A percentile compares a stretch with the other conserved stretches of the same genome.
Conservation (phyloP, 1,139 yeast genomes). For the Sugiyamaella sp. region DNA sequence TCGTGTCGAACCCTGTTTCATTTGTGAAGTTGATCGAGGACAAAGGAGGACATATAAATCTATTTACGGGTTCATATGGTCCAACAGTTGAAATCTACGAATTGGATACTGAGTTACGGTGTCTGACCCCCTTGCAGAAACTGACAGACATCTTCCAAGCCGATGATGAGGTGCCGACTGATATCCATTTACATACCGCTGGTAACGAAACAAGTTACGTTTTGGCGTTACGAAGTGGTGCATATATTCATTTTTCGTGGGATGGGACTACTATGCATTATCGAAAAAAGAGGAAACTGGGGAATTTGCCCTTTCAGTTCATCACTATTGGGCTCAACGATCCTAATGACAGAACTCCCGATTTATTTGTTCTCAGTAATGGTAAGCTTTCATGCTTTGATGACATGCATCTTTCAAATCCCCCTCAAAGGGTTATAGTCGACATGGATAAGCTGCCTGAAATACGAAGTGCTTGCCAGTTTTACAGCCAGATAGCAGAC, state of each 20-base stretch:
- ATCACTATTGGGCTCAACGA: not conserved
- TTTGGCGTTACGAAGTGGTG: constrained; percentile 34
- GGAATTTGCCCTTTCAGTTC: constrained; percentile 28
- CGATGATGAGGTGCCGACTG: constrained; percentile 18
- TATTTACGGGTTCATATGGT: constrained; percentile 12
- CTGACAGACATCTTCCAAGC: not conserved
- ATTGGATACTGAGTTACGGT: not conserved
- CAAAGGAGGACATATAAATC: not conserved
- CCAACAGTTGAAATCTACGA: constrained; percentile 6
- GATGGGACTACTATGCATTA: constrained; percentile 25
- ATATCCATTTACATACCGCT: constrained; percentile 9
- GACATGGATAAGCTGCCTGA: constrained; percentile 12
- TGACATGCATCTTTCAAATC: not conserved
- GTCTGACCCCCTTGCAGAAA: not conserved
- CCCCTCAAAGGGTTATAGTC: constrained; percentile 14
- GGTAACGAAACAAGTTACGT: constrained; percentile 27
- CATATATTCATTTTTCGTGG: constrained; percentile 39
- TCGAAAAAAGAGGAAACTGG: constrained; percentile 28
- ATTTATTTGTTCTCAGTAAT: constrained; percentile 7
- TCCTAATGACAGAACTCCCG: not conserved
- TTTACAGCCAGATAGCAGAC: constrained; percentile 8
- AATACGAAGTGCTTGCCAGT: constrained; percentile 18
- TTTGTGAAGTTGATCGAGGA: constrained; percentile 5
- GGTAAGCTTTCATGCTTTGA: constrained; percentile 15
- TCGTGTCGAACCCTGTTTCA: constrained; percentile 4